Base-by-base conservation (phyloP, 139 green algal genomes). In the Volvox reticuliferus region DNA sequence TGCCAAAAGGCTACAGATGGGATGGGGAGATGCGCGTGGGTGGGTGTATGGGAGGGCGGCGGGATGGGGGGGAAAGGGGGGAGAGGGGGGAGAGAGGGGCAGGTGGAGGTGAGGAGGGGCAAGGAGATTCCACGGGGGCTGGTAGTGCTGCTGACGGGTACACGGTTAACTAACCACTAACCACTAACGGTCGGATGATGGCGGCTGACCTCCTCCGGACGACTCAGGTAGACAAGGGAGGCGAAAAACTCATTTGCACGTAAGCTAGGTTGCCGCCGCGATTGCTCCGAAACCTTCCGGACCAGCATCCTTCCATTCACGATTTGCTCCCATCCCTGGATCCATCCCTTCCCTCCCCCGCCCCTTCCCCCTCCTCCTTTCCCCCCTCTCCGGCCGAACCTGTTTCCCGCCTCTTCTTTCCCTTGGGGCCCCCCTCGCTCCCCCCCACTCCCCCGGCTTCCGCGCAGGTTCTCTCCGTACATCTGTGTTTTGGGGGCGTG, bases 1-100 rank as follows among this genome's bases (percentile, higher is more conserved):
- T 95, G 87, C 97, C 97, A 35, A 99, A 98, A 94, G 95, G 95
- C 28, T 62, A 86, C 19, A 68, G 91, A 12, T 97, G 94, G 95
- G 96, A 98, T 85, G 97, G 97, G 0, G 86, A 93, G 81, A 95
- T 98, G 80, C 69, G 92, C 30, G 63, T 93, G 0, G 87, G 91
- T 90, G 63, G 63, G 89, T 89, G 79, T 62, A 13, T 20, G 65
- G 50, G 28, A 6, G 6, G 3, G 81, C 17, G n/a, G n/a, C n/a
- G n/a, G n/a, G n/a, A n/a, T n/a, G n/a, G n/a, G 30, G 82, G n/a
- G 76, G 30, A 1, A n/a, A 21, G 18, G 28, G 35, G 36, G 26
- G 65, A 61, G 79, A 63, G n/a, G 35, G 84, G 63, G 77, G 28
- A 55, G 33, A 55, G 44, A 9, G 44, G 44, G 44, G 5, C 44